Evolutionary conservation across 768 basidiomycete species (phyloP).

Genomic region (Pulveroboletus sp.): DNA sequence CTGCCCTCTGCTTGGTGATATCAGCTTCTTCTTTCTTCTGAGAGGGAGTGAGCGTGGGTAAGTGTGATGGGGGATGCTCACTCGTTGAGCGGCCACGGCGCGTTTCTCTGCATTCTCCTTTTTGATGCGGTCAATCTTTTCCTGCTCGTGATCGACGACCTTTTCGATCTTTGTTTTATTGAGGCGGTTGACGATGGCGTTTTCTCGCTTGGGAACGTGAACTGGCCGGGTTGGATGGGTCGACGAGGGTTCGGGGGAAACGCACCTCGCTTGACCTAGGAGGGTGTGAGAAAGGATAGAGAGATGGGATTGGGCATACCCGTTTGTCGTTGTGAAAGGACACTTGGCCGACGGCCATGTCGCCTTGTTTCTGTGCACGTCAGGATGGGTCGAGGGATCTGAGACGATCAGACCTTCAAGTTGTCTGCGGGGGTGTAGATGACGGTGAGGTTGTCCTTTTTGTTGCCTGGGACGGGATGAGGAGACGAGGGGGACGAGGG

Average conservation of each 20-base stretch:
- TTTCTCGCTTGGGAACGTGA: slow-evolving; percentile 76
- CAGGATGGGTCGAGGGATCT: too few species aligned
- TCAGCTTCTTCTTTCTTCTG: slow-evolving; percentile 80
- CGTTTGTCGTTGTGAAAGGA: slow-evolving; percentile 90
- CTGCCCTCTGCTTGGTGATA: slow-evolving; percentile 70
- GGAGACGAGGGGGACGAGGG: neutral
- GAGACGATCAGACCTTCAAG: slow-evolving; percentile 83
- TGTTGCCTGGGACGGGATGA: slow-evolving; percentile 63
- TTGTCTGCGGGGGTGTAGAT: slow-evolving; percentile 94
- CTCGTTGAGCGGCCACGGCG: slow-evolving; percentile 63
- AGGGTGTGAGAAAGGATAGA: neutral
- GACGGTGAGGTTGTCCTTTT: slow-evolving; percentile 88
- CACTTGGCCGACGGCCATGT: slow-evolving; percentile 96
- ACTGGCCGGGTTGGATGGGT: slow-evolving; percentile 40
- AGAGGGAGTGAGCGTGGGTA: neutral
- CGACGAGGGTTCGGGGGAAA: neutral
- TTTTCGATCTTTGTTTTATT: slow-evolving; percentile 89
- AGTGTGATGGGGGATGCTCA: slow-evolving; percentile 24
- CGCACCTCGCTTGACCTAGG: slow-evolving; percentile 75
- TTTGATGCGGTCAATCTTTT: slow-evolving; percentile 77
- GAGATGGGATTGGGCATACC: too few species aligned
- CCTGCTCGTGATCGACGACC: slow-evolving; percentile 88
- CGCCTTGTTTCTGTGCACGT: slow-evolving; percentile 93
- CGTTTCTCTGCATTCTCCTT: slow-evolving; percentile 63
- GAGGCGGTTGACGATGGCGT: slow-evolving; percentile 84